Evolutionary conservation across 2,329 filamentous ascomycete genomes (phyloP), one percentile per base, ranked within the genome.

Genomic region (Elsinoe necatrix): DNA sequence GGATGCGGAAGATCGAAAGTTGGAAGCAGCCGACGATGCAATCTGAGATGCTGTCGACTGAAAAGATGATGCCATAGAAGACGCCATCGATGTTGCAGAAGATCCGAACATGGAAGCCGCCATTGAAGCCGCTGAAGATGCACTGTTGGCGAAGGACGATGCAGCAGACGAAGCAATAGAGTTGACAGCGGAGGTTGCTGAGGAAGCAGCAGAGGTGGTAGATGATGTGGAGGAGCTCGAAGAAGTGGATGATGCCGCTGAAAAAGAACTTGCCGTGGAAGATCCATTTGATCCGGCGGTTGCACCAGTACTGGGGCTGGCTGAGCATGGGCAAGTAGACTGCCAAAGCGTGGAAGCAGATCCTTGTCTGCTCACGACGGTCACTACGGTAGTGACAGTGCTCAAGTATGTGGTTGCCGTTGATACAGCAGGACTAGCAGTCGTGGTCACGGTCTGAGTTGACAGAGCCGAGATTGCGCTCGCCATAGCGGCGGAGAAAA

Each of bases 21-120:
- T 56, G 6, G 54, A 56, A 11, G 29, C 54, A 16, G 54, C 54
- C 5, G 54, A 56, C 8, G 37, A 45, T 21, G 42, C 54, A 23
- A 56, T 56, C 14, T 56, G 54, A 14, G 55, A 57, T 52, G 55
- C 47, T 23, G 55, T 57, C 14, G 55, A 57, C n/a, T 43, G 55
- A 20, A 57, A 50, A 1, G 55, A 41, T 5, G 43, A 51, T 21
- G 55, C 43, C 34, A 51, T 41, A n/a, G 55, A 51, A 8, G 41
- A 23, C 14, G 54, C 54, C 54, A 48, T 47, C 1, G 54, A 56
- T 7, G 41, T 42, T 39, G 42, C 39, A 4, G 54, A 42, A 37
- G 54, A 47, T 14, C 34, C 27, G 21, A 41, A 41, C 47, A 43
- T 51, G 14, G 55, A 57, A 16, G 55, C 37, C 42, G 55, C 47